Conservation (phyloP, 2,329 filamentous ascomycete species). For the Fusarium solani-melongenae region DNA sequence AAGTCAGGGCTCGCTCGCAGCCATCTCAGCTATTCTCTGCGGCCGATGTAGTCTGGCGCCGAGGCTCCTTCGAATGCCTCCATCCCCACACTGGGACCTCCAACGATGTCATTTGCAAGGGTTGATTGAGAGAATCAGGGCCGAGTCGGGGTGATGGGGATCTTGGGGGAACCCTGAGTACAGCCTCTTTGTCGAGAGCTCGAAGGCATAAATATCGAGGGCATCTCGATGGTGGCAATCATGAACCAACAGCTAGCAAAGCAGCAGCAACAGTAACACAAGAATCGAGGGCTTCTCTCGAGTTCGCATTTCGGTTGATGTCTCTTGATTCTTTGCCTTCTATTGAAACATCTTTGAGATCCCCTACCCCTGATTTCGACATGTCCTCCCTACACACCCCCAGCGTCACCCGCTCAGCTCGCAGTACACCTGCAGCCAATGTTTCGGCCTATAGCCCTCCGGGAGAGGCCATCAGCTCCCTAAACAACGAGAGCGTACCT, state of each 20-base stretch:
- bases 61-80: slow-evolving; percentile 22
- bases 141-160: slow-evolving; percentile 23
- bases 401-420: slow-evolving; percentile 34
- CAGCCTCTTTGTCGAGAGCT: slow-evolving; percentile 8
- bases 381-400: slow-evolving; percentile 38
- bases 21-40: slow-evolving; percentile 16
- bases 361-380: slow-evolving; percentile 14
- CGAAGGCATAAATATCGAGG: slow-evolving; percentile 37
- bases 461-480: slow-evolving; percentile 23
- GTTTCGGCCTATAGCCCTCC: slow-evolving; percentile 33
- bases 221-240: not conserved
- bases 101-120: slow-evolving; percentile 41
- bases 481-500: slow-evolving; percentile 21
- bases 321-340: slow-evolving; percentile 27
- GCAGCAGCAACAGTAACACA: not conserved
- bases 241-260: slow-evolving; percentile 8
- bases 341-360: slow-evolving; percentile 29
- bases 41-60: slow-evolving; percentile 10
- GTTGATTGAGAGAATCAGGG: slow-evolving; percentile 34
- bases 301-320: slow-evolving; percentile 19
- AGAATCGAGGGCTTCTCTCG: slow-evolving; percentile 8
- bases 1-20: slow-evolving; percentile 14
- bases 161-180: slow-evolving; percentile 14
- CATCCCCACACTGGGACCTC: slow-evolving; percentile 31
- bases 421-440: slow-evolving; percentile 38